These are phyloP conservation scores for Stephanodiscus minutulus DNA, from an alignment of 108 stramenopile genomes.

Conservation along the genomic window DNA sequence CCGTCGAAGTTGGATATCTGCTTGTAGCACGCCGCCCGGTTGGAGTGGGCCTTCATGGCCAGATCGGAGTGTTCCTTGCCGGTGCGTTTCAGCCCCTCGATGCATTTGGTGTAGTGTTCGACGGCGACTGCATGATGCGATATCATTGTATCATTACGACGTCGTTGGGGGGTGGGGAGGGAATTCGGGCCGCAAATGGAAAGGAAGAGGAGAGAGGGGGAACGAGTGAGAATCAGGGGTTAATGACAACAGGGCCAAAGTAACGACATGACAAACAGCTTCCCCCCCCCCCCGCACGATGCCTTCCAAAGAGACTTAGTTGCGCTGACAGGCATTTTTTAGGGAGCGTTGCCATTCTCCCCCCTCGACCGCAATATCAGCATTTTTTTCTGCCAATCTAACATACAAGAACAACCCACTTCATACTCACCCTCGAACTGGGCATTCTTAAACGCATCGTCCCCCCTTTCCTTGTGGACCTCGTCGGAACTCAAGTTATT, in stretches of 20 bases:
- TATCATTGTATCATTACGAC: background rate
- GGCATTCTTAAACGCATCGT: slow-evolving; percentile 88
- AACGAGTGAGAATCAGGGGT: background rate
- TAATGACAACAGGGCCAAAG: background rate
- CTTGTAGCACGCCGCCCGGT: slow-evolving; percentile 99
- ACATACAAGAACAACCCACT: background rate
- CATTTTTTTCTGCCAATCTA: background rate
- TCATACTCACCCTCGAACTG: slow-evolving; percentile 42
- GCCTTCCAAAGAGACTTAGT: background rate
- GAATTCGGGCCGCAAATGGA: background rate
- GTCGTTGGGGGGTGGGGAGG: background rate
- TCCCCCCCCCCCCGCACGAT: background rate
- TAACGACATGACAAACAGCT: background rate
- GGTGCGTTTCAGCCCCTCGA: slow-evolving; percentile 79
- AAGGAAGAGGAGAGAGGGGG: background rate
- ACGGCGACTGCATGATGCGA: slow-evolving; percentile 84
- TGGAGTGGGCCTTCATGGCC: slow-evolving; percentile 94
- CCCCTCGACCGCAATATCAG: slow-evolving; percentile 5
- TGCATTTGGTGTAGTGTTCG: slow-evolving; percentile 91
- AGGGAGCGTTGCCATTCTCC: background rate
- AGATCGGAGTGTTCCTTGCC: slow-evolving; percentile 68
- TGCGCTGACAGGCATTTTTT: slow-evolving; percentile 22
- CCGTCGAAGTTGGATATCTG: slow-evolving; percentile 99
- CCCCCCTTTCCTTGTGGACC: slow-evolving; percentile 94
- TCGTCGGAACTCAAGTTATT: slow-evolving; percentile 79